These are phyloP conservation scores for Fusarium torulosum DNA, from an alignment of 2,329 filamentous ascomycete species.

Conservation along the genomic window DNA sequence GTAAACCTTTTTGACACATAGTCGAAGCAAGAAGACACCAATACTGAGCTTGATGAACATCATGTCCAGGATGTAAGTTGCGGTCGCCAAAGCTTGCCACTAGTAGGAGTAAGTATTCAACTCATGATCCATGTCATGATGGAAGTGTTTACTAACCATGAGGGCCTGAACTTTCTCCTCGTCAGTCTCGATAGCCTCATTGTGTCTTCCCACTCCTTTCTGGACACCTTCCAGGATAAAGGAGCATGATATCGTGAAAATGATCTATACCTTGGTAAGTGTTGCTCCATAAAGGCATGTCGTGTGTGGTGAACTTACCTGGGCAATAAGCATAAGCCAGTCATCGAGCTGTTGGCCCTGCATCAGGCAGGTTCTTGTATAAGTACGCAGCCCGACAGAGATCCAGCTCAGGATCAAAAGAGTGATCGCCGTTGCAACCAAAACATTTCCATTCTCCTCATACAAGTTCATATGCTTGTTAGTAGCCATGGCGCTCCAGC, in stretches of 20 bases:
- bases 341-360: conserved; percentile 64
- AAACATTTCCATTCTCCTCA: conserved; percentile 56
- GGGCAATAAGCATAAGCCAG: conserved; percentile 65
- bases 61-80: conserved; percentile 65
- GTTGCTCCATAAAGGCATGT: neutral
- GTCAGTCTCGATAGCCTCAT: conserved; percentile 57
- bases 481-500: conserved; percentile 50
- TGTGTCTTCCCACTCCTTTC: conserved; percentile 62
- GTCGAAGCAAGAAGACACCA: conserved; percentile 63
- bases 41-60: conserved; percentile 70
- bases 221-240: conserved; percentile 60
- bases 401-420: conserved; percentile 59
- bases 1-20: conserved; percentile 61
- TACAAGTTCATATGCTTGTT: conserved; percentile 50
- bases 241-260: conserved; percentile 62
- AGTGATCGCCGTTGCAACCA: conserved; percentile 54
- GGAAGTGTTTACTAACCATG: conserved; percentile 54
- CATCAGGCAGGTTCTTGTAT: conserved; percentile 59
- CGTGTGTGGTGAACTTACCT: conserved; percentile 53
- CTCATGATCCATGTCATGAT: neutral
- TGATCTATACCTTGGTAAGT: conserved; percentile 48
- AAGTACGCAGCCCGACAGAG: conserved; percentile 59
- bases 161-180: conserved; percentile 59
- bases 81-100: conserved; percentile 66
- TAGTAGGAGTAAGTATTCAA: conserved; percentile 43